These are phyloP conservation scores for Articulospora tetracladia DNA, from an alignment of 495 filamentous ascomycete species.

Conservation along the genomic window DNA sequence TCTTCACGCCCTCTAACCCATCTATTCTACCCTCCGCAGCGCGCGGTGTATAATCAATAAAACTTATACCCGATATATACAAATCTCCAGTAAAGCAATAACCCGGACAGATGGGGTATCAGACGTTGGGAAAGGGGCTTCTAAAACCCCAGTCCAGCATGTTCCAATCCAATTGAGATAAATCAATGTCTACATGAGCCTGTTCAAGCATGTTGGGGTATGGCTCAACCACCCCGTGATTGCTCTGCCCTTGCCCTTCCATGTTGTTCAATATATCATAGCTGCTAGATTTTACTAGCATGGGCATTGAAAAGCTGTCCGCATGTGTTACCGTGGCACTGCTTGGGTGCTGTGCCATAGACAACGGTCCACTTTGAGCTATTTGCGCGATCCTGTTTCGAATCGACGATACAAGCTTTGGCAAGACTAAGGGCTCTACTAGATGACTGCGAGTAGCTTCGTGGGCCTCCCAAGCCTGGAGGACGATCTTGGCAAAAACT, in stretches of 20 bases:
- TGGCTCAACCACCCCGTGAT: conserved; percentile 5
- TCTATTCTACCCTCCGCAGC: too few relatives aligned
- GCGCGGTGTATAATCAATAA: too few relatives aligned
- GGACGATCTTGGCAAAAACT: conserved; percentile 39
- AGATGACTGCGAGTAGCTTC: conserved; percentile 25
- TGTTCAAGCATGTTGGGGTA: conserved; percentile 23
- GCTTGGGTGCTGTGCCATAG: too few relatives aligned
- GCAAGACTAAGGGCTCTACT: conserved; percentile 25
- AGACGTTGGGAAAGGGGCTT: neutral
- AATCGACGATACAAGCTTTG: conserved; percentile 39
- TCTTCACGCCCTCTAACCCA: too few relatives aligned
- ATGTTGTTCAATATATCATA: conserved; percentile 3
- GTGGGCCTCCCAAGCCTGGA: conserved; percentile 44
- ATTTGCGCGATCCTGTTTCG: conserved; percentile 26
- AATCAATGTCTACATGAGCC: conserved; percentile 19
- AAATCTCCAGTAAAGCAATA: too few relatives aligned
- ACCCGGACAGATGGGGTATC: too few relatives aligned
- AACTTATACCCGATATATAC: too few relatives aligned
- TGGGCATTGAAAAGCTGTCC: too few relatives aligned
- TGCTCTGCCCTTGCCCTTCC: conserved; percentile 13
- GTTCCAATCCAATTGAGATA: conserved; percentile 30
- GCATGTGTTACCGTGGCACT: too few relatives aligned
- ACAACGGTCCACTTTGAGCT: too few relatives aligned
- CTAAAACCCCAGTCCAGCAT: conserved; percentile 24
- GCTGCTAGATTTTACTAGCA: neutral